Conservation (phyloP, 192 early-diverging fungal genomes). For the Coemansia sp. region DNA sequence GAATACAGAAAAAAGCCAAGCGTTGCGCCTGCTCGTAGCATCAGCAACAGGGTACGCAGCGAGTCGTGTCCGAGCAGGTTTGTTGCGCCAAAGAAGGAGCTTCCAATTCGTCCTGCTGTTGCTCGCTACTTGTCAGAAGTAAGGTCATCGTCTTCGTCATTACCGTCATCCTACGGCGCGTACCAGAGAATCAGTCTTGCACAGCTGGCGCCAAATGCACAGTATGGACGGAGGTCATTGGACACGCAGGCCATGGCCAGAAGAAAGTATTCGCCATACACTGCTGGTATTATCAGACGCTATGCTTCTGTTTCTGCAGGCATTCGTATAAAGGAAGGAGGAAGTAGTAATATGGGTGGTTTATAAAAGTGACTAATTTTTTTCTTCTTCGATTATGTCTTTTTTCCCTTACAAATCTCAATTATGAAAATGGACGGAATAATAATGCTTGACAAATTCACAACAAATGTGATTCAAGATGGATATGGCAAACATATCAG, state of each 20-base stretch:
- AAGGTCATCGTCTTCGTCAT: slow-evolving; percentile 5
- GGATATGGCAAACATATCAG: no score
- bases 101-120: slow-evolving; percentile 26
- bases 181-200: slow-evolving; percentile 43
- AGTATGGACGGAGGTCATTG: slow-evolving; percentile 15
- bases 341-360: background rate
- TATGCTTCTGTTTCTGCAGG: background rate
- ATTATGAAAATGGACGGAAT: no score
- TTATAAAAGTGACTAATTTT: background rate
- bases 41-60: slow-evolving; percentile 6
- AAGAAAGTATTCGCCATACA: background rate
- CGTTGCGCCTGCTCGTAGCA: background rate
- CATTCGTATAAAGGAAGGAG: background rate
- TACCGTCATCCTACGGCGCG: background rate
- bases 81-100: slow-evolving; percentile 7
- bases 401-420: no score
- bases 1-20: slow-evolving; percentile 1
- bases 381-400: background rate
- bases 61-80: slow-evolving; percentile 20
- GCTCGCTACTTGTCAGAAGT: slow-evolving; percentile 28
- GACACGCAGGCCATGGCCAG: slow-evolving; percentile 13
- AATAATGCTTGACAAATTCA: no score
- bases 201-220: slow-evolving; percentile 13
- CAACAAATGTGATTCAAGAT: no score
- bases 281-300: background rate